phyloP scores from a whole-genome alignment of 352 stramenopile genomes.

The Globisporangium nunn region DNA sequence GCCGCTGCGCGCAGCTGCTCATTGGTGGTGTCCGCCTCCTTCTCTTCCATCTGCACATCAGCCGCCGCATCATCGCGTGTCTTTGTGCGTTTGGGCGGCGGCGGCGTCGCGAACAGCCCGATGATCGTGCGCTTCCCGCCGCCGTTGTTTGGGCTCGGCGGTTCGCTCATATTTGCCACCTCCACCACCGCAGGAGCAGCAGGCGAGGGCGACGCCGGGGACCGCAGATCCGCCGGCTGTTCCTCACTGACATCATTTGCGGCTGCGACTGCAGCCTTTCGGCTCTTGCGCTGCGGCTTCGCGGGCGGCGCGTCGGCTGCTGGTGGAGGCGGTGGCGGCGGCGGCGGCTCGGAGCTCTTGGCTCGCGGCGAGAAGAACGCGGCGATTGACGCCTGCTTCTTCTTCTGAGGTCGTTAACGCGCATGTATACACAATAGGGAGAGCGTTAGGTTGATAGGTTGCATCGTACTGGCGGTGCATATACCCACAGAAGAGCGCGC shows the following conservation, averaged over 20 bases:
- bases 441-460: no score
- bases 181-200: not conserved
- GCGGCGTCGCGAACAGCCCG: conserved; percentile 13
- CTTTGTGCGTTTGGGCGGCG: conserved; percentile 10
- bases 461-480: not conserved
- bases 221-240: conserved; percentile 1
- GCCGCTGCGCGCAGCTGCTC: not conserved
- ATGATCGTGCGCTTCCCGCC: not conserved
- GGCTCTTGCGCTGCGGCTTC: conserved; percentile 16
- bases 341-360: conserved; percentile 11
- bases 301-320: not conserved
- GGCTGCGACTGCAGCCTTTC: not conserved
- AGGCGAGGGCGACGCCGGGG: not conserved
- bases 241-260: conserved; percentile 2
- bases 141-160: not conserved
- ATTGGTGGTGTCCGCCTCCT: not conserved
- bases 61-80: not conserved
- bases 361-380: conserved; percentile 72
- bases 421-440: not conserved
- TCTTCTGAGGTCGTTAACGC: conserved; percentile 19
- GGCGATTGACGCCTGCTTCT: conserved; percentile 74
- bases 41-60: not conserved
- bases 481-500: not conserved
- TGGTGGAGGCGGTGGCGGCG: not conserved
- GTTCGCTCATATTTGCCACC: not conserved